Evolutionary conservation across 2,329 filamentous ascomycete genomes (phyloP).

Genomic region (Fusarium sp.): DNA sequence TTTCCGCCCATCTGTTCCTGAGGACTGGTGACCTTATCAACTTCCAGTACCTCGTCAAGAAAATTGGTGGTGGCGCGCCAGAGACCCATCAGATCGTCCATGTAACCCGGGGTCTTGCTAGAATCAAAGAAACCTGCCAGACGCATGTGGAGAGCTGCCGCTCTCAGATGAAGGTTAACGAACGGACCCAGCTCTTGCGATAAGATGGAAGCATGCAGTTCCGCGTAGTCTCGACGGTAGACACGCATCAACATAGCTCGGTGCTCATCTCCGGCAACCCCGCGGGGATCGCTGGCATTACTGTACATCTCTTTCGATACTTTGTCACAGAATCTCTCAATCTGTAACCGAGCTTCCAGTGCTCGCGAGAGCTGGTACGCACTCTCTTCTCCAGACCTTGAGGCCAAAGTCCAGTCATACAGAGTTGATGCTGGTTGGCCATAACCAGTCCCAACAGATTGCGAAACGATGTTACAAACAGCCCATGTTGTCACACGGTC

Average conservation of each 20-base stretch:
- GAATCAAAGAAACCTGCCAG: conserved; percentile 86
- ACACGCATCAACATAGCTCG: conserved; percentile 76
- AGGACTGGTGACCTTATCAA: conserved; percentile 62
- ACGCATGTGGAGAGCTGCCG: conserved; percentile 80
- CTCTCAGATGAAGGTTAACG: conserved; percentile 76
- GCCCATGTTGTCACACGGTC: conserved; percentile 87
- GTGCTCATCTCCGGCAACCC: conserved; percentile 76
- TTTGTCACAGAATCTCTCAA: conserved; percentile 82
- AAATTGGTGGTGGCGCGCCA: conserved; percentile 80
- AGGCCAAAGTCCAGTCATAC: conserved; percentile 80
- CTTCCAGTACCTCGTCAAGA: conserved; percentile 73
- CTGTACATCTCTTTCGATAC: conserved; percentile 85
- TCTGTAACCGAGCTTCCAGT: conserved; percentile 76
- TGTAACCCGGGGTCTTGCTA: conserved; percentile 77
- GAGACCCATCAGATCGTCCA: conserved; percentile 80
- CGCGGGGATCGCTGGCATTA: conserved; percentile 79
- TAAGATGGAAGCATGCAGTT: conserved; percentile 72
- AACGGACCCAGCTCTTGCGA: conserved; percentile 70
- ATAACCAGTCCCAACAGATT: conserved; percentile 85
- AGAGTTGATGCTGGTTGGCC: conserved; percentile 83
- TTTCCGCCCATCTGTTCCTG: conserved; percentile 63
- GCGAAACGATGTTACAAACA: conserved; percentile 86
- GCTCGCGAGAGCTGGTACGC: conserved; percentile 71
- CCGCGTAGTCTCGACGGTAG: conserved; percentile 74
- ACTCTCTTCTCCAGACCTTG: conserved; percentile 70